Conservation (phyloP, 2,329 filamentous ascomycete genomes). For the Blastomyces emzantsi region DNA sequence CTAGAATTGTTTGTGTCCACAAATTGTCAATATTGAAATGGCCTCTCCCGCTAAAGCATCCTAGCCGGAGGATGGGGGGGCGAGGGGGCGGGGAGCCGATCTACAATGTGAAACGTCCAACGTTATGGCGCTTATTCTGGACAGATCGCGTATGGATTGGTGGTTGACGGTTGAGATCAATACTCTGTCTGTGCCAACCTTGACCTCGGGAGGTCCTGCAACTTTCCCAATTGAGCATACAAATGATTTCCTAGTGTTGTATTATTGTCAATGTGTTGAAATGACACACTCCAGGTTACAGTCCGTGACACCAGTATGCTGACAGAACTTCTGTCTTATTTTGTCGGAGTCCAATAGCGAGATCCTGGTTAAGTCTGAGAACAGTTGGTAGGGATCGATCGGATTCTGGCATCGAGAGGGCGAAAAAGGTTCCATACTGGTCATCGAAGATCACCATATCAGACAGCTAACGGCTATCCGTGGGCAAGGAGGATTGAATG, state of each 20-base stretch:
- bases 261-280: neutral
- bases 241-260: neutral
- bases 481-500: neutral
- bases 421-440: neutral
- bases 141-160: too few species aligned
- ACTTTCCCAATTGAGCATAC: too few species aligned
- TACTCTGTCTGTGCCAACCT: too few species aligned
- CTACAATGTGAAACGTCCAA: too few species aligned
- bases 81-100: too few species aligned
- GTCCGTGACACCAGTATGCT: neutral
- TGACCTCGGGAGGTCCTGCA: too few species aligned
- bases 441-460: neutral
- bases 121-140: too few species aligned
- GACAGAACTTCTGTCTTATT: neutral
- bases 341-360: neutral
- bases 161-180: neutral
- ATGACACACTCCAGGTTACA: neutral
- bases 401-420: neutral
- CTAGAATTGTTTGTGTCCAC: too few species aligned
- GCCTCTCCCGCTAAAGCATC: too few species aligned
- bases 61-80: too few species aligned
- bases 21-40: too few species aligned
- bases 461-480: neutral
- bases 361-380: neutral
- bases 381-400: neutral